A percentile compares a stretch with the other conserved stretches of the same genome.
phyloP scores from a whole-genome alignment of 768 basidiomycete species.

The Floccularia luteovirens region DNA sequence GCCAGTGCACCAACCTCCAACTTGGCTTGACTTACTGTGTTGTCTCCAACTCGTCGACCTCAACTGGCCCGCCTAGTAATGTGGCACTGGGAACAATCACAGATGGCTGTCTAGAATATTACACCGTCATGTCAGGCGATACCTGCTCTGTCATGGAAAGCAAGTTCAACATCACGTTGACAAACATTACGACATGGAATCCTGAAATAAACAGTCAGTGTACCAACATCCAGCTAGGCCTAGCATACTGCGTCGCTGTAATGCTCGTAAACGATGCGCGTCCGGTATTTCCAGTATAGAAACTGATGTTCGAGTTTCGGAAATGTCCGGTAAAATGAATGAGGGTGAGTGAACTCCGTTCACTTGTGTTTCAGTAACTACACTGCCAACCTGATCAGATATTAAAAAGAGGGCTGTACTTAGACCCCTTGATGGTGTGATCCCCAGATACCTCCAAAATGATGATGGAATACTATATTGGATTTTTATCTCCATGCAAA shows the following conservation, averaged over 20 bases:
- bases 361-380: too few relatives aligned
- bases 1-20: constrained; percentile 9
- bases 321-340: background rate
- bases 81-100: constrained; percentile 7
- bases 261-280: background rate
- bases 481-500: too few relatives aligned
- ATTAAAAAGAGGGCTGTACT: too few relatives aligned
- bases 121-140: constrained; percentile 11
- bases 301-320: background rate
- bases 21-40: constrained; percentile 10
- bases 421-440: too few relatives aligned
- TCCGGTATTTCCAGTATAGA: background rate
- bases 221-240: constrained; percentile 6
- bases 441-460: too few relatives aligned
- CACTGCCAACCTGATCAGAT: too few relatives aligned
- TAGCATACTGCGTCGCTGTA: constrained; percentile 6
- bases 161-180: constrained; percentile 7
- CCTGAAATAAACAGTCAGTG: constrained; percentile 13
- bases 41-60: constrained; percentile 2
- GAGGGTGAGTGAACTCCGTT: background rate
- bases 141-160: constrained; percentile 9
- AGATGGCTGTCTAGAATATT: constrained; percentile 10
- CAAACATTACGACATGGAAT: constrained; percentile 11
- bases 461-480: too few relatives aligned
- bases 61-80: constrained; percentile 10